phyloP scores from a whole-genome alignment of 1,139 yeast species.

The Kurtzmaniella natalensis region DNA sequence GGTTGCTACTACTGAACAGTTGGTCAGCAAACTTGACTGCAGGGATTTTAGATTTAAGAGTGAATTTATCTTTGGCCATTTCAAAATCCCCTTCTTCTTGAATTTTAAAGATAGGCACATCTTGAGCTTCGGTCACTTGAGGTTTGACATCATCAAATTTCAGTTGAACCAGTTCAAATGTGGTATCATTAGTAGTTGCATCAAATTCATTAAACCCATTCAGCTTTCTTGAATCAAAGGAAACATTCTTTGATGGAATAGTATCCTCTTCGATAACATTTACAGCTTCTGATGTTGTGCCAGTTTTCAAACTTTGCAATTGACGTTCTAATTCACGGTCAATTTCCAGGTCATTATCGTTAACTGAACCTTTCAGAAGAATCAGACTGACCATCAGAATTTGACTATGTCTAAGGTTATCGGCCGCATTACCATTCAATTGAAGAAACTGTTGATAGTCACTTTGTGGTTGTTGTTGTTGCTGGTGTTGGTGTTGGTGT shows the following conservation, averaged over 20 bases:
- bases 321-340: conserved; percentile 40
- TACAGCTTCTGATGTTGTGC: conserved; percentile 17
- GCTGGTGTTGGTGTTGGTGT: neutral
- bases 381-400: conserved; percentile 44
- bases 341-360: conserved; percentile 35
- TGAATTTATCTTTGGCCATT: too few species aligned
- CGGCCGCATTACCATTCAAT: conserved; percentile 6
- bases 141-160: neutral
- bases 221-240: too few species aligned
- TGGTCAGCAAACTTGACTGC: too few species aligned
- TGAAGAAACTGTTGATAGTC: conserved; percentile 31
- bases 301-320: conserved; percentile 32
- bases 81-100: conserved; percentile 13
- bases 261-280: conserved; percentile 6
- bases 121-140: neutral
- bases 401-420: conserved; percentile 24
- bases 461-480: too few species aligned
- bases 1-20: too few species aligned
- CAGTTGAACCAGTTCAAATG: too few species aligned
- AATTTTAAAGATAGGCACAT: conserved; percentile 14
- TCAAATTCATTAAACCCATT: too few species aligned
- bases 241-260: too few species aligned
- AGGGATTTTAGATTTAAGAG: too few species aligned
- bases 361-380: conserved; percentile 32
- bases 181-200: too few species aligned